Evolutionary conservation across 2,329 filamentous ascomycete genomes (phyloP).

Genomic region (Cercospora zeina): DNA sequence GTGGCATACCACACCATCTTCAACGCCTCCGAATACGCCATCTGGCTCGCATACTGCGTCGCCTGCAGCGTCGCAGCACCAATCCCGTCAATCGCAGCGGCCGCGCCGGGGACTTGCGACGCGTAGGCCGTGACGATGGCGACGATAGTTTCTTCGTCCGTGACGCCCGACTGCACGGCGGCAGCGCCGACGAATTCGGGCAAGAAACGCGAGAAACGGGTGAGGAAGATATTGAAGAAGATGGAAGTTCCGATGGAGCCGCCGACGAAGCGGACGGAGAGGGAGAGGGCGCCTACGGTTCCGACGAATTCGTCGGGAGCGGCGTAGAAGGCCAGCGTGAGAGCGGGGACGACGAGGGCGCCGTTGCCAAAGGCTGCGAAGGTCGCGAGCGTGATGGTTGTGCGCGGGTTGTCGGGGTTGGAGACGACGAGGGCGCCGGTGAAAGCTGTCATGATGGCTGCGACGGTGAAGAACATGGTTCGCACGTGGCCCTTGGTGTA

Average conservation of each 20-base stretch:
- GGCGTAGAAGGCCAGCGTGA: slow-evolving; percentile 65
- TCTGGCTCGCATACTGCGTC: slow-evolving; percentile 29
- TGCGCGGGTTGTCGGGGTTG: slow-evolving; percentile 30
- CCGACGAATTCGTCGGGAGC: slow-evolving; percentile 66
- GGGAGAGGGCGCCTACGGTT: slow-evolving; percentile 65
- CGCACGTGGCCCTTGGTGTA: slow-evolving; percentile 60
- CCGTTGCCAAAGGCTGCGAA: slow-evolving; percentile 65
- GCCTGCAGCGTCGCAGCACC: slow-evolving; percentile 20
- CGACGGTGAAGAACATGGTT: slow-evolving; percentile 59
- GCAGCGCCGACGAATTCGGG: slow-evolving; percentile 51
- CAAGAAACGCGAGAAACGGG: slow-evolving; percentile 52
- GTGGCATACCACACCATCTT: slow-evolving; percentile 32
- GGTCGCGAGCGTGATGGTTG: slow-evolving; percentile 53
- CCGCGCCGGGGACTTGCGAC: slow-evolving; percentile 29
- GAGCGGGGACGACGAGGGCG: slow-evolving; percentile 65
- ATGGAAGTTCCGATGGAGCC: slow-evolving; percentile 56
- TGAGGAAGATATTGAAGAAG: slow-evolving; percentile 55
- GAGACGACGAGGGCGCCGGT: slow-evolving; percentile 35
- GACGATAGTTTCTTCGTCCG: slow-evolving; percentile 17
- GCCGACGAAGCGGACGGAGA: slow-evolving; percentile 66
- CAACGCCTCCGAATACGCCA: slow-evolving; percentile 28
- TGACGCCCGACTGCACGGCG: slow-evolving; percentile 40
- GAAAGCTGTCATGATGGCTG: slow-evolving; percentile 64
- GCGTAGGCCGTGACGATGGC: slow-evolving; percentile 24
- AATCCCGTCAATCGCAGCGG: slow-evolving; percentile 23